Base-by-base conservation (phyloP, 2,329 filamentous ascomycete genomes). In the Fusarium domesticum region DNA sequence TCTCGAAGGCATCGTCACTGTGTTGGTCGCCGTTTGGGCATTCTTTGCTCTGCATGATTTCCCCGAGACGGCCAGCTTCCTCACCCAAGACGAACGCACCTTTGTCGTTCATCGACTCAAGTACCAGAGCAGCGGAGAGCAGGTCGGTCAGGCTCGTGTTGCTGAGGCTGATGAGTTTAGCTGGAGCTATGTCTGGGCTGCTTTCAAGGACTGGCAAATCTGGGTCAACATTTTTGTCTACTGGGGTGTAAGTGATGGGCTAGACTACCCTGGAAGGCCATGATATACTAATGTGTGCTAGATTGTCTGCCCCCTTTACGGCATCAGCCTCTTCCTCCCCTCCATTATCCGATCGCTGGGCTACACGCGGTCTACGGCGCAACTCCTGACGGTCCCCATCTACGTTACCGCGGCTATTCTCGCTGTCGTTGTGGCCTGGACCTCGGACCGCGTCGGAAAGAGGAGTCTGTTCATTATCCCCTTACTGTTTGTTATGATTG, bases 191-290 rank as follows among this genome's bases (percentile, higher is more conserved):
- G 80, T 93, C 46, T 83, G 81, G 77, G 76, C 80, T 6, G 83
- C 83, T 2, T 70, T 92, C 35, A 80, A 75, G 30, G 89, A 95
- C 59, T 93, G 87, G 84, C 92, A 95, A 67, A 90, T 89, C 35
- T 77, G 72, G 70, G 65, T 74, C 19, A 76, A 75, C 40, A 68
- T 84, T 5, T 70, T 84, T 38, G 78, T 86, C 25, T 82, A 81
- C 56, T 83, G 83, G 71, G 80, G 82, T 7, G 79, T 84, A 63
- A 69, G 72, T 69, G 14, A 1, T 5, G 1, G 6, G 3, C 19
- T 5, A 6, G n/a, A 18, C 12, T 18, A 6, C 1, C 6, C 7
- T 6, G 6, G 4, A 6, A 28, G 15, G 2, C 2, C 8, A 18
- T 12, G 16, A 39, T 57, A 33, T 28, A 28, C 23, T 28, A 51